Evolutionary conservation across 768 basidiomycete genomes (phyloP).

Genomic region (Pulveroboletus ravenelii): DNA sequence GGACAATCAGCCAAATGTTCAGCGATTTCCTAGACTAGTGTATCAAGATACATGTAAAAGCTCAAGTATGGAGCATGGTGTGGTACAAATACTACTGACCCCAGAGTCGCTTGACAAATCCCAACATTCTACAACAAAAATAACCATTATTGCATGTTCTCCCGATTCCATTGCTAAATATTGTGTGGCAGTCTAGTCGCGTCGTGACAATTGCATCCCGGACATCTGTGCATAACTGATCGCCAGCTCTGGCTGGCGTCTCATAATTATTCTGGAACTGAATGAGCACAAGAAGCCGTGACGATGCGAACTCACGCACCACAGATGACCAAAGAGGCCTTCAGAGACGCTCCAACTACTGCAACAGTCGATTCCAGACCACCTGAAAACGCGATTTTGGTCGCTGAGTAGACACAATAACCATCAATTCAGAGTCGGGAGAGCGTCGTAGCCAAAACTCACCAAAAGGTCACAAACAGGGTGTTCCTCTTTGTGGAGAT

Average conservation of each 20-base stretch:
- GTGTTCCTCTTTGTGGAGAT: too few species aligned
- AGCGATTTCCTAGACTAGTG: too few species aligned
- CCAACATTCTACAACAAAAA: not conserved
- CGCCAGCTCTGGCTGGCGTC: constrained; percentile 13
- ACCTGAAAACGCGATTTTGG: not conserved
- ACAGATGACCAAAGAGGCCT: not conserved
- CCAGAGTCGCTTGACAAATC: not conserved
- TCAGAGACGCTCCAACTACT: not conserved
- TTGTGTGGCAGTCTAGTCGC: not conserved
- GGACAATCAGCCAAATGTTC: too few species aligned
- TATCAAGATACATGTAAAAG: not conserved
- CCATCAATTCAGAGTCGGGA: not conserved
- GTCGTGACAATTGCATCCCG: not conserved
- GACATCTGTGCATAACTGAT: not conserved
- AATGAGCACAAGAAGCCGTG: not conserved
- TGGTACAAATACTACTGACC: not conserved
- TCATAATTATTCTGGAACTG: constrained; percentile 2
- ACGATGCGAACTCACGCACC: not conserved
- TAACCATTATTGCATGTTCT: not conserved
- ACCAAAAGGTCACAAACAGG: not conserved
- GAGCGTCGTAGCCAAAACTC: not conserved
- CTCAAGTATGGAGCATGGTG: not conserved
- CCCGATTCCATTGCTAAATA: too few species aligned
- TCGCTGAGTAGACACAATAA: too few species aligned
- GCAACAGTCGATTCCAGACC: not conserved